Evolutionary conservation across 2,329 filamentous ascomycete species (phyloP).

Genomic region (Tolypocladium endophyticum): DNA sequence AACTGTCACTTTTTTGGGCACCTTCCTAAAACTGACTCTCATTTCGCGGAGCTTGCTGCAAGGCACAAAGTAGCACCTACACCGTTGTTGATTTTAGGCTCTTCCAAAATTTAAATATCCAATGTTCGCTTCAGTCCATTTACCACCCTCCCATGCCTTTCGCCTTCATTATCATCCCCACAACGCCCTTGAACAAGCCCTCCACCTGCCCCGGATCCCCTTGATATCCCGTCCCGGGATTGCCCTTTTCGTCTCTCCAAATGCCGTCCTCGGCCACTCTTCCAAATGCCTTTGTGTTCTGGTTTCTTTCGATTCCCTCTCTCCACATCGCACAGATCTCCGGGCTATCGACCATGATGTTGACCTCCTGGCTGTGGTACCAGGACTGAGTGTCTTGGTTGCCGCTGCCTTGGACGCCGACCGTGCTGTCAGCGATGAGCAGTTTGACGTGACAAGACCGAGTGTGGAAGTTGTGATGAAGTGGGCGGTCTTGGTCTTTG

Average conservation of each 20-base stretch:
- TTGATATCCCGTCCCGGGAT: background rate
- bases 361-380: constrained; percentile 70
- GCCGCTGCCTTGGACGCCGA: constrained; percentile 64
- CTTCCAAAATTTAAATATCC: background rate
- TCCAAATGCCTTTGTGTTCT: constrained; percentile 49
- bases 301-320: constrained; percentile 50
- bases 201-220: background rate
- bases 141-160: background rate
- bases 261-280: background rate
- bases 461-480: constrained; percentile 54
- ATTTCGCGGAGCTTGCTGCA: too few species aligned
- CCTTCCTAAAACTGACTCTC: background rate
- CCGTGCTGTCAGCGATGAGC: constrained; percentile 57
- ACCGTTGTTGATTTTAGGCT: background rate
- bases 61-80: too few species aligned
- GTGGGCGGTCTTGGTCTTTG: constrained; percentile 59
- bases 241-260: background rate
- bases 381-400: constrained; percentile 76
- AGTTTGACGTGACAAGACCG: constrained; percentile 69
- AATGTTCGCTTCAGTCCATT: background rate
- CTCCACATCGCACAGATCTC: constrained; percentile 53
- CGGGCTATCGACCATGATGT: constrained; percentile 60
- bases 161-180: background rate
- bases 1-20: too few species aligned
- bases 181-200: background rate